A percentile compares a stretch with the other conserved stretches of the same genome.
Evolutionary conservation across 176 grass and related monocot species (phyloP).

Genomic region (Aegilops umbellulata): DNA sequence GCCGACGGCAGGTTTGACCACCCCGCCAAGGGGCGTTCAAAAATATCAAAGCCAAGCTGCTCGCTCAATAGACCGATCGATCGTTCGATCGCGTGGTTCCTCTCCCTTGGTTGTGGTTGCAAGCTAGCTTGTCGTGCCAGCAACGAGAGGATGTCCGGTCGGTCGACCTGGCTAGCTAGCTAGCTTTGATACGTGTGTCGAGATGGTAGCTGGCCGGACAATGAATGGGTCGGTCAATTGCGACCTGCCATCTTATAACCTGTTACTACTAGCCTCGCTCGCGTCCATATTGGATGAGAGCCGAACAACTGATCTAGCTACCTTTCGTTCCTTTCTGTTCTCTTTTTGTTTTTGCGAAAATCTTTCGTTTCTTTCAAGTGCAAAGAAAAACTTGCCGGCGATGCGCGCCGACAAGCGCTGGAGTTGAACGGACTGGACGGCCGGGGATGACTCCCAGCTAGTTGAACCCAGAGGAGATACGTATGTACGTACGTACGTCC

Average conservation of each 20-base stretch:
- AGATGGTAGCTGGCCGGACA: not conserved
- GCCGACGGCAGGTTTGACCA: slow-evolving; percentile 12
- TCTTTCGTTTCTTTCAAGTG: not conserved
- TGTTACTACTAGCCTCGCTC: not conserved
- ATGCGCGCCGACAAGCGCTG: not conserved
- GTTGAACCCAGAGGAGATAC: not conserved
- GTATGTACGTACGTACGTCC: not conserved
- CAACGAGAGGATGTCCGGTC: too few species aligned
- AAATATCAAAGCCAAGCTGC: not conserved
- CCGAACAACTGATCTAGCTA: too few species aligned
- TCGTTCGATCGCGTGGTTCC: not conserved
- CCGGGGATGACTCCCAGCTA: not conserved
- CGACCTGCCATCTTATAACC: not conserved
- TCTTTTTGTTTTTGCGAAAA: too few species aligned
- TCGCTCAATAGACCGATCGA: not conserved
- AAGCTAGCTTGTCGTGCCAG: not conserved
- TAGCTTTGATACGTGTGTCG: not conserved
- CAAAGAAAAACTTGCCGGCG: not conserved
- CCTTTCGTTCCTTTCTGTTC: too few species aligned
- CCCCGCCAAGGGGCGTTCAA: not conserved
- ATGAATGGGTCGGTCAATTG: not conserved
- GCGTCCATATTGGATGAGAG: not conserved
- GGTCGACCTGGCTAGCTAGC: not conserved
- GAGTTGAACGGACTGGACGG: not conserved
- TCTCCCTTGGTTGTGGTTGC: not conserved